phyloP scores from a whole-genome alignment of 2,329 filamentous ascomycete genomes.

The Ophiostoma pallidulum region DNA sequence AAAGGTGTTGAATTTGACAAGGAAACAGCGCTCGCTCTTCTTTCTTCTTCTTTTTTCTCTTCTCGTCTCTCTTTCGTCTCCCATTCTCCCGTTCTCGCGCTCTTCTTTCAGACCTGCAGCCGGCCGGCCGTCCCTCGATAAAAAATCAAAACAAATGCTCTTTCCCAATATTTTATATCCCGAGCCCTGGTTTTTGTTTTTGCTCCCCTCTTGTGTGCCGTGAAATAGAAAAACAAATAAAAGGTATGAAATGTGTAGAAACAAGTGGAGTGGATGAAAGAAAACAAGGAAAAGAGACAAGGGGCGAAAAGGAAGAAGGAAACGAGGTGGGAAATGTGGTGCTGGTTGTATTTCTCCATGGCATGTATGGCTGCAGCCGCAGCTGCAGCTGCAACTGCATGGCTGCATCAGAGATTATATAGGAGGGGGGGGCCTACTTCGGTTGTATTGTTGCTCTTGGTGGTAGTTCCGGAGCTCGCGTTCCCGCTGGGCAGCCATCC shows the following conservation, averaged over 20 bases:
- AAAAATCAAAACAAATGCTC: conserved; percentile 16
- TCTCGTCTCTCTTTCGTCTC: background rate
- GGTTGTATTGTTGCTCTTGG: conserved; percentile 99
- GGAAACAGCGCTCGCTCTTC: conserved; percentile 10
- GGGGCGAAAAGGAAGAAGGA: background rate
- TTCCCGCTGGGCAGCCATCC: conserved; percentile 98
- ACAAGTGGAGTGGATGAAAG: background rate
- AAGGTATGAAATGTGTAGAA: conserved; percentile 11
- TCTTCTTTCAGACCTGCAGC: conserved; percentile 9
- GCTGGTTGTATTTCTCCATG: background rate
- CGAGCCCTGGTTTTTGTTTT: conserved; percentile 4
- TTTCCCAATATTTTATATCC: conserved; percentile 7
- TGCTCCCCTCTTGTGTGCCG: conserved; percentile 10
- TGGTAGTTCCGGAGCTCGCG: conserved; percentile 99
- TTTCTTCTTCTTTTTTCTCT: conserved; percentile 2
- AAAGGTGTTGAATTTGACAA: conserved; percentile 14
- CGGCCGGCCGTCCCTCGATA: too few relatives aligned
- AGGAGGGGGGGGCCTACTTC: conserved; percentile 84
- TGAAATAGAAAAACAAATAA: conserved; percentile 2
- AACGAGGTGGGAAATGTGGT: background rate
- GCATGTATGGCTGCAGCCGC: background rate
- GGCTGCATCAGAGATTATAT: conserved; percentile 49
- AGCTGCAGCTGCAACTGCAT: conserved; percentile 19
- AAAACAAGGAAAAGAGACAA: conserved; percentile 5
- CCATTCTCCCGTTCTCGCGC: conserved; percentile 4